A percentile compares a stretch with the other conserved stretches of the same genome.
These are phyloP conservation scores for Colletotrichum viniferum DNA, from an alignment of 2,329 filamentous ascomycete genomes.

Conservation along the genomic window DNA sequence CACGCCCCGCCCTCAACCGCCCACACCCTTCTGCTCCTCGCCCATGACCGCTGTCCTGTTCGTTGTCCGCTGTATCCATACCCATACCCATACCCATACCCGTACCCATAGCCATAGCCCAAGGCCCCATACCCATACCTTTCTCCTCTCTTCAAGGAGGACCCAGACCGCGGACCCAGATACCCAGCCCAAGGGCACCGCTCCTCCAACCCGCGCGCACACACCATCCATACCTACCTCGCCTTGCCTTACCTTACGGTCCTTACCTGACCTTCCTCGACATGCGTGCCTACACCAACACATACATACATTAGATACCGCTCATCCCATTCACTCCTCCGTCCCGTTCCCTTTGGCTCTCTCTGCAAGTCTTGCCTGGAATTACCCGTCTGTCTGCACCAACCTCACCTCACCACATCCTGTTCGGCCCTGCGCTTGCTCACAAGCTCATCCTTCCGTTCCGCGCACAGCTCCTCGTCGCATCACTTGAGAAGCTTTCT, in stretches of 20 bases:
- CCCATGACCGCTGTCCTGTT: background rate
- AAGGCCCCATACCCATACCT: background rate
- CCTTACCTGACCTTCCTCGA: background rate
- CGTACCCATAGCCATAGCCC: background rate
- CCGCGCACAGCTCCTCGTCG: background rate
- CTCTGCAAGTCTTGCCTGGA: background rate
- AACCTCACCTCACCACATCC: background rate
- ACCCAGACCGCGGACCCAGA: slow-evolving; percentile 8
- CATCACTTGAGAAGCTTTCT: background rate
- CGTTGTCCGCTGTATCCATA: background rate
- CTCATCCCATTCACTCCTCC: slow-evolving; percentile 18
- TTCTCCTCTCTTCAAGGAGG: slow-evolving; percentile 10
- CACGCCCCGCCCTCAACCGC: background rate
- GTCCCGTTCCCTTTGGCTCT: background rate
- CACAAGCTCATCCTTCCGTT: background rate
- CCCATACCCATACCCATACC: background rate
- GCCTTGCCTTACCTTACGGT: background rate
- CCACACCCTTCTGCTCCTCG: background rate
- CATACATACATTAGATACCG: slow-evolving; percentile 22
- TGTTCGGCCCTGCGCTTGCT: background rate
- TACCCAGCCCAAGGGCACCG: slow-evolving; percentile 17
- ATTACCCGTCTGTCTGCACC: background rate
- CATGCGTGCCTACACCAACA: slow-evolving; percentile 6
- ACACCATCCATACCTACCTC: background rate
- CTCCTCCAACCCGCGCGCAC: slow-evolving; percentile 6